A percentile compares a stretch with the other conserved stretches of the same genome.
These are phyloP conservation scores for Reticulascus tulasneorum DNA, from an alignment of 2,329 filamentous ascomycete genomes.

Conservation along the genomic window DNA sequence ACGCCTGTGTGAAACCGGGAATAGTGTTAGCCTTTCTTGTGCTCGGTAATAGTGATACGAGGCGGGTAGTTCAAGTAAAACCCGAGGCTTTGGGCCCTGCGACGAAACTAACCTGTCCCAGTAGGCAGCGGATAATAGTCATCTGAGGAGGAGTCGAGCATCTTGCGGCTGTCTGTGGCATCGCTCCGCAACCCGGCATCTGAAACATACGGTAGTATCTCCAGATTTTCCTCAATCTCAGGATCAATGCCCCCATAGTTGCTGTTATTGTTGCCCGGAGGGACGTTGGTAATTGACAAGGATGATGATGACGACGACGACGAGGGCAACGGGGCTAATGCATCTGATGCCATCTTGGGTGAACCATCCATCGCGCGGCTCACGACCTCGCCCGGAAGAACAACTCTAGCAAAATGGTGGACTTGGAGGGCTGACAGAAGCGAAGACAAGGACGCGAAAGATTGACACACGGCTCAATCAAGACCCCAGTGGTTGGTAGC, in stretches of 20 bases:
- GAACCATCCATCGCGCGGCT: too few relatives aligned
- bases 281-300: constrained; percentile 1
- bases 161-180: constrained; percentile 14
- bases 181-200: constrained; percentile 17
- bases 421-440: too few relatives aligned
- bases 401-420: too few relatives aligned
- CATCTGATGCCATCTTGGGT: constrained; percentile 8
- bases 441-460: too few relatives aligned
- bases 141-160: constrained; percentile 6
- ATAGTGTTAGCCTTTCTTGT: too few relatives aligned
- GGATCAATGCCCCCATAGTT: constrained; percentile 31
- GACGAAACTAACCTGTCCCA: neutral
- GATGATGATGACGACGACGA: neutral
- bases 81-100: constrained; percentile 1
- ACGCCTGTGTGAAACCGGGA: too few relatives aligned
- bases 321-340: constrained; percentile 2
- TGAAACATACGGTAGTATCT: constrained; percentile 22
- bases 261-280: constrained; percentile 2
- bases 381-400: too few relatives aligned
- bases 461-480: too few relatives aligned
- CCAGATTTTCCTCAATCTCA: constrained; percentile 30
- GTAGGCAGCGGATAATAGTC: constrained; percentile 12
- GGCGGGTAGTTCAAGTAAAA: constrained; percentile 1
- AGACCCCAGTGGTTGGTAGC: too few relatives aligned
- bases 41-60: neutral